Conservation (phyloP, 257 asterid species). For the Solanum habrochaites region DNA sequence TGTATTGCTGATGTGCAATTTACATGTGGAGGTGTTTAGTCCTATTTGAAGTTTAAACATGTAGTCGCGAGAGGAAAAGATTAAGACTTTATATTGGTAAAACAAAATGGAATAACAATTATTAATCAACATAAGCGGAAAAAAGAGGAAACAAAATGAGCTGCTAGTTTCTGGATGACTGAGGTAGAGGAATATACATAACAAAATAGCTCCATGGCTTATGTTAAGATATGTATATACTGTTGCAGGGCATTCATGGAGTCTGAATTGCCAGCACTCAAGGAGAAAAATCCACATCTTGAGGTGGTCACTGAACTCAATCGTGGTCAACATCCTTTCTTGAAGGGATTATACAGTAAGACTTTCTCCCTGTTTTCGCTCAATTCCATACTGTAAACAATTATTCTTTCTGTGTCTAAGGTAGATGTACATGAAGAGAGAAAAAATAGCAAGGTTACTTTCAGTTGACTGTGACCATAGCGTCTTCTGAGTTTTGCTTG, state of each 20-base stretch:
- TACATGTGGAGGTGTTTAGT: neutral
- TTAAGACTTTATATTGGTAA: neutral
- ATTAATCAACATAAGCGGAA: neutral
- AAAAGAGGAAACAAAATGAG: neutral
- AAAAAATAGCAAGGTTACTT: neutral
- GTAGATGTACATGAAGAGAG: neutral
- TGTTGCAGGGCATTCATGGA: constrained; percentile 72
- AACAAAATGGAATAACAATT: neutral
- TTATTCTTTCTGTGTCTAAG: neutral
- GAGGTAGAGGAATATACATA: neutral
- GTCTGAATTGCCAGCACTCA: constrained; percentile 58
- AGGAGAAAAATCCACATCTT: constrained; percentile 66
- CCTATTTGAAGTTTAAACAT: neutral
- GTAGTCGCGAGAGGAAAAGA: neutral
- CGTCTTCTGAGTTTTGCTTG: neutral
- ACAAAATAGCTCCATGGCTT: neutral
- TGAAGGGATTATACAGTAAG: constrained; percentile 77
- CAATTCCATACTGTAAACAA: neutral
- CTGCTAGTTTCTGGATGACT: neutral
- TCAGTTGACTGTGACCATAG: neutral
- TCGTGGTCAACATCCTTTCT: constrained; percentile 78
- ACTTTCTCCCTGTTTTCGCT: neutral
- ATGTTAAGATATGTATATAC: neutral
- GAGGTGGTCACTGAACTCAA: constrained; percentile 78
- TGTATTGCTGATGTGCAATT: neutral